A percentile compares a stretch with the other conserved stretches of the same genome.
These are phyloP conservation scores for Lichtheimia ornata DNA, from an alignment of 371 early-diverging fungal genomes.

Conservation along the genomic window DNA sequence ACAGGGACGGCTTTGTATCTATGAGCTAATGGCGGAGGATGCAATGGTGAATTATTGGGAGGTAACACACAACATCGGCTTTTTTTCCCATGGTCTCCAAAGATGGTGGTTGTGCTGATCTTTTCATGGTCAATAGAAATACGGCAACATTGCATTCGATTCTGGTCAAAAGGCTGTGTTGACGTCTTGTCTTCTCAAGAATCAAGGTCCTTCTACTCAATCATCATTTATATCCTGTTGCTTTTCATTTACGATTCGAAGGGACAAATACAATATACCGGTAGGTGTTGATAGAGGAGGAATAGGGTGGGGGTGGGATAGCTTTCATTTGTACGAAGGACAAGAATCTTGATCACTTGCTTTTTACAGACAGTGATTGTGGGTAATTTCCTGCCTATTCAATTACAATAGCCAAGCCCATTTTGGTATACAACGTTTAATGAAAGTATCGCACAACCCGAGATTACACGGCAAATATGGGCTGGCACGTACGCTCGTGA, in stretches of 20 bases:
- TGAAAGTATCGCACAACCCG: too few species aligned
- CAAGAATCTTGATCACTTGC: not conserved
- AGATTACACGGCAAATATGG: too few species aligned
- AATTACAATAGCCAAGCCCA: constrained; percentile 4
- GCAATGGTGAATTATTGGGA: constrained; percentile 84
- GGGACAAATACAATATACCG: constrained; percentile 87
- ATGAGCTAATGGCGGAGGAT: constrained; percentile 86
- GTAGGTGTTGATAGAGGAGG: constrained; percentile 7
- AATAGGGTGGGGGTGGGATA: not conserved
- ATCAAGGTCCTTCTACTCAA: constrained; percentile 36
- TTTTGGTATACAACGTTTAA: not conserved
- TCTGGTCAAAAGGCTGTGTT: constrained; percentile 93
- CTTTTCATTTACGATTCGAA: constrained; percentile 91
- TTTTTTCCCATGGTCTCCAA: not conserved
- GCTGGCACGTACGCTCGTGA: too few species aligned
- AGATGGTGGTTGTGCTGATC: not conserved
- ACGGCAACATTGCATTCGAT: constrained; percentile 94
- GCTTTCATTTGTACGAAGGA: not conserved
- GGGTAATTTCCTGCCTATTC: constrained; percentile 80
- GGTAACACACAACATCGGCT: constrained; percentile 25
- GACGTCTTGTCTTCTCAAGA: constrained; percentile 79
- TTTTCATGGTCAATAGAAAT: constrained; percentile 63
- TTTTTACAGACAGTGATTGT: constrained; percentile 59
- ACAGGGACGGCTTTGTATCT: constrained; percentile 73
- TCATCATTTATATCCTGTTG: constrained; percentile 73